A percentile compares a stretch with the other conserved stretches of the same genome.
phyloP scores from a whole-genome alignment of 1,284 basidiomycete species.

The Rhodotorula sp. region DNA sequence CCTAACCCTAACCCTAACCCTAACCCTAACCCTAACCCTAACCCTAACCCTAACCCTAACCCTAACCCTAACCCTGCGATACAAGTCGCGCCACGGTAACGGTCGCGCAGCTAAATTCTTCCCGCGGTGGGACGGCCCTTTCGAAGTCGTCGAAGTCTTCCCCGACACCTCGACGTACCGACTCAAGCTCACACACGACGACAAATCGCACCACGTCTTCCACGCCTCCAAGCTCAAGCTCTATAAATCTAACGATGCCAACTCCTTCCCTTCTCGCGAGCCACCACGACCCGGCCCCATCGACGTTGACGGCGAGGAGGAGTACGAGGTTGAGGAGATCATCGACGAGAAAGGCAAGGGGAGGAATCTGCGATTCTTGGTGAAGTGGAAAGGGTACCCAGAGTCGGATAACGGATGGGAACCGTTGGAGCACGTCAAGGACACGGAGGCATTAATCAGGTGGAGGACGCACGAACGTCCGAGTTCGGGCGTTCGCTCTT shows the following conservation, averaged over 20 bases:
- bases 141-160: slow-evolving; percentile 29
- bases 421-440: not conserved
- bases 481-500: too few relatives aligned
- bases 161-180: slow-evolving; percentile 35
- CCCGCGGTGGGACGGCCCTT: slow-evolving; percentile 4
- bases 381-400: slow-evolving; percentile 6
- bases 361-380: not conserved
- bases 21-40: too few relatives aligned
- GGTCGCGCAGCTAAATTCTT: slow-evolving; percentile 9
- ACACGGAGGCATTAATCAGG: slow-evolving; percentile 2
- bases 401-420: slow-evolving; percentile 1
- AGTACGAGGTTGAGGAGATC: slow-evolving; percentile 8
- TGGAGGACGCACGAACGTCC: too few relatives aligned
- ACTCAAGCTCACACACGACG: slow-evolving; percentile 27
- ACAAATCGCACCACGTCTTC: slow-evolving; percentile 73
- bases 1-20: too few relatives aligned
- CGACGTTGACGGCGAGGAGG: slow-evolving; percentile 4
- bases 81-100: not conserved
- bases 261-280: not conserved
- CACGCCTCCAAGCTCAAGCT: slow-evolving; percentile 8
- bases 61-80: too few relatives aligned
- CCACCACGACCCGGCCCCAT: not conserved
- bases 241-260: not conserved
- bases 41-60: too few relatives aligned
- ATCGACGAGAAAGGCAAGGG: slow-evolving; percentile 2